Evolutionary conservation across 306 rosid species (phyloP), one percentile per base, ranked within the genome.

Genomic region (Notholithocarpus densiflorus): DNA sequence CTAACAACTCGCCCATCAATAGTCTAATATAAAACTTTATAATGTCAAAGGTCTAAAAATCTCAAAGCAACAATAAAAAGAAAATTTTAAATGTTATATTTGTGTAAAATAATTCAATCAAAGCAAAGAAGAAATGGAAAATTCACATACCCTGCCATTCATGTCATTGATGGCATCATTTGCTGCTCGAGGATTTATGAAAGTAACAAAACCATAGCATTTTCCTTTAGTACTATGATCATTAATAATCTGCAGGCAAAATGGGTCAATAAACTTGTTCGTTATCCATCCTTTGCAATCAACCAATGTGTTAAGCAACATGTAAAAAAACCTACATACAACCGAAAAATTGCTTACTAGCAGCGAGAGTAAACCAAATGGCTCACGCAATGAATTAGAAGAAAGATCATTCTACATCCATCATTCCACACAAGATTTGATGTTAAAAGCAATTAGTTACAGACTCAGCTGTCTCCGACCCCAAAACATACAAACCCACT

Each of bases 141-240:
- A 43, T 75, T 45, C 48, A 77, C 90, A 71, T 86, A 95, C 99
- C 86, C 96, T 88, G 81, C 98, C 99, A 78, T 95, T 92, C 99
- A 95, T 91, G 78, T 87, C 96, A 54, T 85, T 83, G 75, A 95
- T 95, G 64, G 99, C 99, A 75, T 91, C 90, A 20, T 90, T 21
- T 7, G 98, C 98, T 3, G 99, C 90, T 84, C 98, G 87, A 61
- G 99, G 98, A 76, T 89, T 89, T 48, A 92, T 84, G 84, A 91
- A 95, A 74, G 99, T 95, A 70, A 93, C 98, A 77, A 93, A 95
- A 43, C 96, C 92, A 73, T 92, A 95, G 88, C 99, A 93, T 82
- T 91, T 95, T 54, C 98, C 99, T 75, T 88, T 84, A 21, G 91
- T 83, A 75, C 88, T 83, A 5, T 82, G 88, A 79, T 95, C 98